phyloP scores from a whole-genome alignment of 2,329 filamentous ascomycete genomes.

The Ilyonectria robusta region DNA sequence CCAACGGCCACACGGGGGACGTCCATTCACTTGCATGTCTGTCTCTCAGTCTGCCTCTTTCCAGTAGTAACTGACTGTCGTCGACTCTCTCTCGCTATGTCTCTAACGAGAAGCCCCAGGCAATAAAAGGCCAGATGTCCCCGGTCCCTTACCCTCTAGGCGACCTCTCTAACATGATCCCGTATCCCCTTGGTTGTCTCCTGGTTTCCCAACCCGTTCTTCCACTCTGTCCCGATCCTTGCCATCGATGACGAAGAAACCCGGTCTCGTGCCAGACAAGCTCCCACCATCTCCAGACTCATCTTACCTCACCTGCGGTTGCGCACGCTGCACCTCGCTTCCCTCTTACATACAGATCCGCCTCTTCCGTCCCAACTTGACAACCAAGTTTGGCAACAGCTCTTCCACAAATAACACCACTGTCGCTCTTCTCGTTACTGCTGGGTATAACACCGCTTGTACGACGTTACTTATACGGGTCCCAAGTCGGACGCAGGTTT shows the following conservation, averaged over 20 bases:
- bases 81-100: constrained; percentile 10
- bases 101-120: constrained; percentile 13
- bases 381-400: constrained; percentile 7
- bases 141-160: constrained; percentile 5
- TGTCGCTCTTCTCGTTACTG: constrained; percentile 15
- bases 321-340: neutral
- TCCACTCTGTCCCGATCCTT: constrained; percentile 17
- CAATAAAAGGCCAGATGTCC: constrained; percentile 25
- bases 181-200: constrained; percentile 22
- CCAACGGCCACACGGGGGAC: constrained; percentile 37
- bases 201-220: constrained; percentile 19
- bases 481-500: neutral
- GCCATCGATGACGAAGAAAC: constrained; percentile 29
- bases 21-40: constrained; percentile 1
- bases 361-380: constrained; percentile 21
- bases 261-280: constrained; percentile 39
- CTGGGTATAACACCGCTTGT: constrained; percentile 24
- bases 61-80: constrained; percentile 36
- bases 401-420: constrained; percentile 5
- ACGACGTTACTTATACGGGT: constrained; percentile 1
- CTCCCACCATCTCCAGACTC: constrained; percentile 27
- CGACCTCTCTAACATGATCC: constrained; percentile 31
- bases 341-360: constrained; percentile 34
- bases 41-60: constrained; percentile 26
- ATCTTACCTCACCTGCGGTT: constrained; percentile 29